Conservation (phyloP, 768 basidiomycete genomes). For the Mycena albidolilacea region DNA sequence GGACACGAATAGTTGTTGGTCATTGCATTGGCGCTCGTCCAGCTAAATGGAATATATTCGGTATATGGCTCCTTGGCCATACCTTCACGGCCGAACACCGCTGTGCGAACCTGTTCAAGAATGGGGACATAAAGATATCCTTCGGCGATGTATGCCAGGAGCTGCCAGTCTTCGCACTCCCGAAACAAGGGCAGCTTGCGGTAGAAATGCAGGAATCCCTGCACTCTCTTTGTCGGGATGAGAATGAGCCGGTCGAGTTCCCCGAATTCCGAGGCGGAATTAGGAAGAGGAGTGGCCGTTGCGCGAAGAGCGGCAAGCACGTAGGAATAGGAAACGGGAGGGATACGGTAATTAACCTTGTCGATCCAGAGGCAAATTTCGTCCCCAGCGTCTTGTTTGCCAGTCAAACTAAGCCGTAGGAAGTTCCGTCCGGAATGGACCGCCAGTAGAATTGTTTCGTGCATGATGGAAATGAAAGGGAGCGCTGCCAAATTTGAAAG, state of each 20-base stretch:
- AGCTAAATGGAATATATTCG: constrained; percentile 1
- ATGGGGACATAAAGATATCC: constrained; percentile 1
- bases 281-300: background rate
- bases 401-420: background rate
- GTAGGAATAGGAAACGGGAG: constrained; percentile 1
- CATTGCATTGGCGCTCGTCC: constrained; percentile 2
- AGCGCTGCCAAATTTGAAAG: background rate
- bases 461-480: background rate
- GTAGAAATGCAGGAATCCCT: background rate
- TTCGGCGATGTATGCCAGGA: background rate
- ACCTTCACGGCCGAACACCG: background rate
- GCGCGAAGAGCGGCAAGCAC: constrained; percentile 1
- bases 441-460: background rate
- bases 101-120: background rate
- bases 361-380: constrained; percentile 8
- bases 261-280: background rate
- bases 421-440: background rate
- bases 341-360: constrained; percentile 5
- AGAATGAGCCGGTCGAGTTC: constrained; percentile 1
- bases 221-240: background rate
- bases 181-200: background rate
- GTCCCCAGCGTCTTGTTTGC: background rate
- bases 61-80: background rate
- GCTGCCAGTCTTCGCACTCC: constrained; percentile 6
- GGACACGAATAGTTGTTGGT: constrained; percentile 2